Evolutionary conservation across 2,329 filamentous ascomycete genomes (phyloP), one percentile per base, ranked within the genome.

Genomic region (Alternaria gaisen): DNA sequence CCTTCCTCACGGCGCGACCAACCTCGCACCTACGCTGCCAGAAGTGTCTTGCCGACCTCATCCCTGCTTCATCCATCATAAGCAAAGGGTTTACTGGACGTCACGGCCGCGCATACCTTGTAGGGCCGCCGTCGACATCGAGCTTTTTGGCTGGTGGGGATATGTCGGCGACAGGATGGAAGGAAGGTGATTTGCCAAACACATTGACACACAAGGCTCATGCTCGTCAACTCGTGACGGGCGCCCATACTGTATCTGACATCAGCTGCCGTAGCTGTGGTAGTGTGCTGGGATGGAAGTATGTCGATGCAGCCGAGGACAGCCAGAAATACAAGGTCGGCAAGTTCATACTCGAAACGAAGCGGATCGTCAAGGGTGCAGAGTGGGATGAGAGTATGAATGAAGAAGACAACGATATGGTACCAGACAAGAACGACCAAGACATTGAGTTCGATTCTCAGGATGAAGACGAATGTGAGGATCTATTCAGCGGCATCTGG

Each of bases 391-490:
- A 66, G 8, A 73, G 69, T 2, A 68, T 73, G 3, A 71, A 66
- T 6, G 69, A 67, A 20, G 71, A 69, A 12, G 72, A 57, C 3
- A 76, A 30, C 3, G 51, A 24, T 2, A 57, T 53, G 40, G 30
- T 34, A 5, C 26, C 20, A 14, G 51, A 40, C 7, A 42, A 20
- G n/a, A 60, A 58, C 10, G 69, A 73, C 0, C 70, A 78, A 38
- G 77, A 80, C n/a, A 64, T 86, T 3, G 84, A 88, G 69, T 90
- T 90, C 69, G 87, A 90, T 69, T 86, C 84, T 58, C 84, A 89
- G 75, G 87, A 90, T 72, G 87, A 90, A 69, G 87, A 89, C 61
- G 87, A 90, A 75, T 89, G 87, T 61, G 87, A 90, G 75, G 87
- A 89, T 73, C 65, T 90, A 30, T 90, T 90, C 70, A 81, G 85